phyloP scores from a whole-genome alignment of 768 basidiomycete genomes.

The Piloderma croceum region DNA sequence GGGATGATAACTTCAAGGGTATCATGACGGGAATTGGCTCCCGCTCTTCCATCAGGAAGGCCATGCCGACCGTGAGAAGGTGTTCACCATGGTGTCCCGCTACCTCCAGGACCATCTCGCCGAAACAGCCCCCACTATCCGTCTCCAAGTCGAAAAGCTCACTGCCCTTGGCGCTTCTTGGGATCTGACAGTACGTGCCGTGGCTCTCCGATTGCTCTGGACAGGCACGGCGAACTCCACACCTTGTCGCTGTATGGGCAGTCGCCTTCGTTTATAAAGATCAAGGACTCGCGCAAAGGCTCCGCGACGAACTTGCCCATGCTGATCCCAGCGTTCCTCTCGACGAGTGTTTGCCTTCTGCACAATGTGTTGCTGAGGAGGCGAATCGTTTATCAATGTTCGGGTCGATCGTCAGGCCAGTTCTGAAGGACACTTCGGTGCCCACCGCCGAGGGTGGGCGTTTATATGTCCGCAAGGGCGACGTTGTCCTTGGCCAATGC shows the following conservation, averaged over 20 bases:
- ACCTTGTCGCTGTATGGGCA: neutral
- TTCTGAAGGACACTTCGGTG: neutral
- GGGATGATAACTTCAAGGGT: no score
- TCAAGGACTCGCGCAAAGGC: neutral
- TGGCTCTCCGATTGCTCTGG: conserved; percentile 1
- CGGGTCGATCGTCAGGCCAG: conserved; percentile 1
- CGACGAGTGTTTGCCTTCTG: neutral
- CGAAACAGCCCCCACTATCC: conserved; percentile 1
- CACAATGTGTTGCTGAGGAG: conserved; percentile 1
- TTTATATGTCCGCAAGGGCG: neutral
- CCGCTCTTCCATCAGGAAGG: no score
- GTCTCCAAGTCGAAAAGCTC: neutral
- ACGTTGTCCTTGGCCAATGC: neutral
- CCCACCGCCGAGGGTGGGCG: no score
- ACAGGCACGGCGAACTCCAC: neutral
- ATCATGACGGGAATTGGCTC: no score
- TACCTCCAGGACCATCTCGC: neutral
- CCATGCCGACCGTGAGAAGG: no score
- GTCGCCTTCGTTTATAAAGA: conserved; percentile 1
- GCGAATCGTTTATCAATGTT: neutral
- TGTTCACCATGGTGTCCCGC: no score
- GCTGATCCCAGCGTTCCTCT: neutral
- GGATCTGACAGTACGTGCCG: neutral
- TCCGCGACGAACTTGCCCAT: neutral
- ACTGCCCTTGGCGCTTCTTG: neutral